phyloP scores from a whole-genome alignment of 495 filamentous ascomycete species.

The Aspergillus steynii region DNA sequence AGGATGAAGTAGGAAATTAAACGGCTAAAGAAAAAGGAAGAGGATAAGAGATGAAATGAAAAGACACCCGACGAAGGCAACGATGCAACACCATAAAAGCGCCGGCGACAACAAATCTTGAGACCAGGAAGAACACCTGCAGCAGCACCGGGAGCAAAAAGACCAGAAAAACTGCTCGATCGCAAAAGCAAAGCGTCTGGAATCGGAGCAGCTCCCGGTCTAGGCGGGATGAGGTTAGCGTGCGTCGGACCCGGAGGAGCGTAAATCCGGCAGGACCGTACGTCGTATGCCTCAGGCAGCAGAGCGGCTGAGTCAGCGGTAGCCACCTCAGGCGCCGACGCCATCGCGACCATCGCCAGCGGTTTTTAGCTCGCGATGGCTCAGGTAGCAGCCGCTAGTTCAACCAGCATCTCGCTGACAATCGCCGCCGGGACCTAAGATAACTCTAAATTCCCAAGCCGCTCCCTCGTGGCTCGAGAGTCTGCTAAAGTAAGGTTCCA shows the following conservation, averaged over 20 bases:
- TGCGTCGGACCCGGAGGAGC: neutral
- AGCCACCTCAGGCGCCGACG: too few species aligned
- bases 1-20: too few species aligned
- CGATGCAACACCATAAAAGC: neutral
- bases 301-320: neutral
- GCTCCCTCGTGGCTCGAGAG: slow-evolving; percentile 8
- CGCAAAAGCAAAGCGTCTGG: neutral
- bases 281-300: slow-evolving; percentile 5
- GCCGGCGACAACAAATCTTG: neutral
- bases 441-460: slow-evolving; percentile 13
- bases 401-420: slow-evolving; percentile 11
- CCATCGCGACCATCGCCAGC: neutral
- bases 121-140: neutral
- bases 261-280: neutral
- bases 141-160: neutral
- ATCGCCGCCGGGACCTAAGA: slow-evolving; percentile 13
- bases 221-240: slow-evolving; percentile 10
- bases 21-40: too few species aligned
- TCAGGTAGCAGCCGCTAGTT: slow-evolving; percentile 15
- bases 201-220: slow-evolving; percentile 7
- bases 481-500: slow-evolving; percentile 10
- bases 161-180: neutral
- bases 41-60: too few species aligned
- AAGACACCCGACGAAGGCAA: too few species aligned
- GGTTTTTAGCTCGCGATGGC: slow-evolving; percentile 4